Evolutionary conservation across 2,329 filamentous ascomycete genomes (phyloP), one percentile per base, ranked within the genome.

Genomic region (Calonectria honghensis): DNA sequence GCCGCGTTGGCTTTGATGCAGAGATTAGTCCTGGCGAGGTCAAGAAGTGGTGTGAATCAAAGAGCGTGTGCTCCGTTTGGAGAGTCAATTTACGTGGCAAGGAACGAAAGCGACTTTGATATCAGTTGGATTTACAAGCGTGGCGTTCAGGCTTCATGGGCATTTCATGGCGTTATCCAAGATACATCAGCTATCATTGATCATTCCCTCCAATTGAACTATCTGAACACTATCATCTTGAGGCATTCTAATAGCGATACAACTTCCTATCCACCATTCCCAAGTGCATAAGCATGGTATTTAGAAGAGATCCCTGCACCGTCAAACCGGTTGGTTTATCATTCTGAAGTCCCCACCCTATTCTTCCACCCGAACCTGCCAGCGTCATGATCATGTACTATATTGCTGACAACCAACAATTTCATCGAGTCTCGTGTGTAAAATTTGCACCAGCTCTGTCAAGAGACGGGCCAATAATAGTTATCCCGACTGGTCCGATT

Each of bases 41-140:
- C 24, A 96, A 97, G 88, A 91, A 90, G 80, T 98, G 96, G 96
- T 98, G 96, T 82, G 95, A 98, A 85, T 92, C 91, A 51, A 94
- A 94, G 83, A 96, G 96, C 59, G 89, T 98, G 13, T 97, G 96
- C 81, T 98, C 96, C 84, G 87, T 96, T 39, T 95, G 92, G 92
- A 93, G 89, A 79, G 90, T 91, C 77, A 92, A 85, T 72, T 51
- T 86, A 41, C 84, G 84, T 0, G 90, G 90, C 9, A 88, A 87
- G 79, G 88, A 90, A 81, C 87, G 91, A 78, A 92, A 91, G 82
- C 83, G 90, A 37, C 86, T 82, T 74, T 84, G 69, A 84, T 72
- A 68, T 35, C 13, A 31, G 24, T 51, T 32, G 7, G 18, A 20
- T 59, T 67, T 67, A 61, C 51, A 70, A 79, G 75, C 75, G 72